These are phyloP conservation scores for Penicillium tannophilum DNA, from an alignment of 495 filamentous ascomycete species.

Conservation along the genomic window DNA sequence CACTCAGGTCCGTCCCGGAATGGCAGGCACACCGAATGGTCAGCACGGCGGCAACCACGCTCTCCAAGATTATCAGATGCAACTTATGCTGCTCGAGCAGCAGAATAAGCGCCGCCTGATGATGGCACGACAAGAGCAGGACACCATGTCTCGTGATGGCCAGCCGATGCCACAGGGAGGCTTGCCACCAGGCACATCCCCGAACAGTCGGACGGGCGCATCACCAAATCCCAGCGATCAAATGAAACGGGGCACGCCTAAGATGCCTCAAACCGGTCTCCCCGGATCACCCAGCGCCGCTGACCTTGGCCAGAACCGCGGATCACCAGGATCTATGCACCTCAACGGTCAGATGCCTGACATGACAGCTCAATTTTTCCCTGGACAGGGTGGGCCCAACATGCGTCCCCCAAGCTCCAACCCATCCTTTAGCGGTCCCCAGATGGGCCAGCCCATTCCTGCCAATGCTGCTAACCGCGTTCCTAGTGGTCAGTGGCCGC, in stretches of 20 bases:
- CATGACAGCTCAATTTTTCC: conserved; percentile 61
- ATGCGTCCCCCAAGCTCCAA: conserved; percentile 91
- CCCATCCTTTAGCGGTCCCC: conserved; percentile 65
- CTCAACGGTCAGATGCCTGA: conserved; percentile 71
- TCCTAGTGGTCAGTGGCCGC: conserved; percentile 58
- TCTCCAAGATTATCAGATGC: conserved; percentile 98
- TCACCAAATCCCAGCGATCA: conserved; percentile 89
- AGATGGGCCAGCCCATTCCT: conserved; percentile 64
- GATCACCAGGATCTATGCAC: conserved; percentile 81
- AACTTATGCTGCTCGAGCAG: conserved; percentile 97
- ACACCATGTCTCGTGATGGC: conserved; percentile 68
- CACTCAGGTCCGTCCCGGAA: conserved; percentile 53
- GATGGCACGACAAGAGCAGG: conserved; percentile 97
- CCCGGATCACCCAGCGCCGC: conserved; percentile 84
- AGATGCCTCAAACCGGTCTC: conserved; percentile 71
- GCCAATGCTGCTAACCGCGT: conserved; percentile 51
- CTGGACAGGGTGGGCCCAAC: conserved; percentile 58
- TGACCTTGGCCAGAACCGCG: conserved; percentile 72
- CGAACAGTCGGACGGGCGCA: conserved; percentile 76
- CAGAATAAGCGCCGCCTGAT: conserved; percentile 97
- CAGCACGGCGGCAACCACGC: conserved; percentile 85
- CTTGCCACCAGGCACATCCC: conserved; percentile 73
- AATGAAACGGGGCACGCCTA: conserved; percentile 88
- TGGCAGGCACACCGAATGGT: conserved; percentile 51
- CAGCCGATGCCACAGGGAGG: conserved; percentile 54